These are phyloP conservation scores for Jamesozyma piceae DNA, from an alignment of 805 yeast species.

Conservation along the genomic window DNA sequence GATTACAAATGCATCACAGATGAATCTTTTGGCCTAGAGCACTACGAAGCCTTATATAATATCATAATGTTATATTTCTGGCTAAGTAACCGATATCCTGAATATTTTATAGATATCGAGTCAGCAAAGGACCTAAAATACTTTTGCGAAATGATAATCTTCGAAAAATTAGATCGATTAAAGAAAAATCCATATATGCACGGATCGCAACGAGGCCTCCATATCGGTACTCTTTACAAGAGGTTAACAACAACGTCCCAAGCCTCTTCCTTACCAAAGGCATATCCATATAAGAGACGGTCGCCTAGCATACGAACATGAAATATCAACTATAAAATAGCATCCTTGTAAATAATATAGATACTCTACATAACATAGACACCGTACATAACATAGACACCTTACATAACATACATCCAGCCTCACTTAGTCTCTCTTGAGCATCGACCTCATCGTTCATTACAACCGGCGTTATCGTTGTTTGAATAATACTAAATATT, in stretches of 20 bases:
- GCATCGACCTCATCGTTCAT: too few relatives aligned
- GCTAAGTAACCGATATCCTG: constrained; percentile 83
- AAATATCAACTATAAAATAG: too few relatives aligned
- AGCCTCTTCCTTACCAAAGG: neutral
- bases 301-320: neutral
- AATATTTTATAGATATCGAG: constrained; percentile 64
- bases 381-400: too few relatives aligned
- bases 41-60: constrained; percentile 57
- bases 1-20: constrained; percentile 19
- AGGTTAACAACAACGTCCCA: neutral
- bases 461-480: neutral
- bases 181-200: constrained; percentile 26
- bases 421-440: too few relatives aligned
- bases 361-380: too few relatives aligned
- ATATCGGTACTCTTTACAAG: neutral
- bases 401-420: too few relatives aligned
- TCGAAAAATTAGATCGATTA: constrained; percentile 30
- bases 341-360: too few relatives aligned
- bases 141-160: constrained; percentile 49
- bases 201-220: neutral
- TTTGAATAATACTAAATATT: too few relatives aligned
- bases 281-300: neutral
- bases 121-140: constrained; percentile 63
- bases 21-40: constrained; percentile 21
- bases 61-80: constrained; percentile 64